Evolutionary conservation across 495 filamentous ascomycete species (phyloP), one percentile per base, ranked within the genome.

Genomic region (Trichoderma erinaceum): DNA sequence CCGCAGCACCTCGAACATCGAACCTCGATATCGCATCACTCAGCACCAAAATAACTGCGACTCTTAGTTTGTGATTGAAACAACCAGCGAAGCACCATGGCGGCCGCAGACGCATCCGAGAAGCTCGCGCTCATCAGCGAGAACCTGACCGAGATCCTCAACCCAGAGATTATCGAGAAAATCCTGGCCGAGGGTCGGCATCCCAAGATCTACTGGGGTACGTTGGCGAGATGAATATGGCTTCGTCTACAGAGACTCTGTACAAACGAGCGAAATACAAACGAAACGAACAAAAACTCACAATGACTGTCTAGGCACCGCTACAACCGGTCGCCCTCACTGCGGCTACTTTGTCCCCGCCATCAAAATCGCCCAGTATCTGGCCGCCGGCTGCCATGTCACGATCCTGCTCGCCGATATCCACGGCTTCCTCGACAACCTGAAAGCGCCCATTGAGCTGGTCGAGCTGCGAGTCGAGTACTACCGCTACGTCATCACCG

Each of bases 311-410:
- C 15, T 43, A 86, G 87, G 90, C 64, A 95, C 91, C 15, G 91
- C 91, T 25, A 92, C 92, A 6, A 93, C 90, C 3, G 93, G 92
- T 0, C 79, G 85, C 70, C 92, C 91, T 15, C 92, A 96, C 71
- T 87, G 83, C 71, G 90, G 92, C 50, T 97, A 97, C 83, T 92
- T 94, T 68, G 89, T 94, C 2, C 85, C 90, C 16, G 88, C 87
- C 74, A 80, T 97, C 69, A 98, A 97, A 78, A 88, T 98, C 72
- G 93, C 92, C 41, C 88, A 99, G 72, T 86, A 96, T 69, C 87
- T 99, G 4, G 82, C 82, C 41, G 93, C 95, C 27, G 93, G 91
- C 23, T 97, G 92, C 77, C 82, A 90, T 27, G 86, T 97, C 67
- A 88, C 84, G 48, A 82, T 97, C 63, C 87, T 97, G 12, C 86